Base-by-base conservation (phyloP, 768 basidiomycete species). In the Amanita phalloides region DNA sequence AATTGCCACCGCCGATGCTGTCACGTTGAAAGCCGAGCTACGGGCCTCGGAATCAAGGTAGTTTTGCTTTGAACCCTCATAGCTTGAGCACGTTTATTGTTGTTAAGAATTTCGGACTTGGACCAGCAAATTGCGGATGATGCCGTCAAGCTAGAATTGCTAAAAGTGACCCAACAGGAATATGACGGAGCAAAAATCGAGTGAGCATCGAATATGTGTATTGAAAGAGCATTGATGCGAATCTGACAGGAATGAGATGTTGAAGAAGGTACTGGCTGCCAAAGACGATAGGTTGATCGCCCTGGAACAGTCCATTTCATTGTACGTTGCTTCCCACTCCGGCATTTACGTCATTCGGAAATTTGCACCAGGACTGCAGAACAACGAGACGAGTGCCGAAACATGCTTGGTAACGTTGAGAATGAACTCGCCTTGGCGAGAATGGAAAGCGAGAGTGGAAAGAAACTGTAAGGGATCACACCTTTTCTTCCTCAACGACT, bases 1-100 rank as follows among this genome's bases (percentile, higher is more conserved):
- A 9, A 62, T 59, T 35, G 55, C 55, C 1, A 56, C 66, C 0
- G 57, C 63, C 1, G 56, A 56, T 20, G 58, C 64, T 2, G 61
- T 62, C 1, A 47, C 38, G 14, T 4, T 59, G 3, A 60, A 67
- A 51, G 53, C 54, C 6, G 55, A 61, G 35, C 50, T 63, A n/a
- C 49, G 53, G 1, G 54, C 54, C n/a, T 58, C 60, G 4, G 56
- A 53, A 13, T 49, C 57, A 10, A 50, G 63, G 60, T 62, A 48
- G 35, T 51, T 53, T 33, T 25, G 17, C 28, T 25, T 30, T 26
- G 6, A 4, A 14, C 17, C 14, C 14, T 8, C 14, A 2, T 35
- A 64, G 61, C 45, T 37, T 61, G n/a, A 39, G 50, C 10, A 44
- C 32, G 5, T 49, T 57, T 25, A 39, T 41, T 49, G n/a, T 41